A percentile compares a stretch with the other conserved stretches of the same genome.
Evolutionary conservation across 1,139 yeast species (phyloP).

Genomic region (Scheffersomyces insectosa): DNA sequence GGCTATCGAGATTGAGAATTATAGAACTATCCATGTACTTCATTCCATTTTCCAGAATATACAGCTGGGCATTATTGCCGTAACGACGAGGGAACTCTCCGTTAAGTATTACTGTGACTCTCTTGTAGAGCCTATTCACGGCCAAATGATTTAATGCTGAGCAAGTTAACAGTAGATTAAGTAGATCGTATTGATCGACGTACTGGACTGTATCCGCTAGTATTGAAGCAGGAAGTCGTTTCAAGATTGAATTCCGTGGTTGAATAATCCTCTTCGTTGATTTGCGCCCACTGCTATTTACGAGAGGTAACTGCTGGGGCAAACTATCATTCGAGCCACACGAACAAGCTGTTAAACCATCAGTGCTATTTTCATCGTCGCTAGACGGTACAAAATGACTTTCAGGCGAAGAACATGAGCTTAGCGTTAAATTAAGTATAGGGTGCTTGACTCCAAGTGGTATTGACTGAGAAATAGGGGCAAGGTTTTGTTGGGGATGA

Average conservation of each 20-base stretch:
- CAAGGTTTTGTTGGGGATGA: no score
- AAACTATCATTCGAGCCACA: no score
- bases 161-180: constrained; percentile 27
- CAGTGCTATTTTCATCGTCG: neutral
- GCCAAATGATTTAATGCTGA: constrained; percentile 24
- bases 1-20: constrained; percentile 20
- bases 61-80: constrained; percentile 14
- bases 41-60: constrained; percentile 32
- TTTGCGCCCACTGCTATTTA: neutral
- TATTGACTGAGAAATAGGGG: no score
- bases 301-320: neutral
- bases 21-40: constrained; percentile 34
- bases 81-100: constrained; percentile 31
- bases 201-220: constrained; percentile 15
- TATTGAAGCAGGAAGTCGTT: constrained; percentile 13
- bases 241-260: constrained; percentile 8
- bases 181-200: constrained; percentile 37
- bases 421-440: neutral
- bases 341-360: neutral
- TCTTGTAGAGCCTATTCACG: constrained; percentile 25
- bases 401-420: neutral
- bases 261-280: constrained; percentile 3
- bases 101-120: constrained; percentile 34
- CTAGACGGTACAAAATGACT: neutral
- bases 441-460: neutral